Base-by-base conservation (phyloP, 2,329 filamentous ascomycete species). In the Colletotrichum sp. region DNA sequence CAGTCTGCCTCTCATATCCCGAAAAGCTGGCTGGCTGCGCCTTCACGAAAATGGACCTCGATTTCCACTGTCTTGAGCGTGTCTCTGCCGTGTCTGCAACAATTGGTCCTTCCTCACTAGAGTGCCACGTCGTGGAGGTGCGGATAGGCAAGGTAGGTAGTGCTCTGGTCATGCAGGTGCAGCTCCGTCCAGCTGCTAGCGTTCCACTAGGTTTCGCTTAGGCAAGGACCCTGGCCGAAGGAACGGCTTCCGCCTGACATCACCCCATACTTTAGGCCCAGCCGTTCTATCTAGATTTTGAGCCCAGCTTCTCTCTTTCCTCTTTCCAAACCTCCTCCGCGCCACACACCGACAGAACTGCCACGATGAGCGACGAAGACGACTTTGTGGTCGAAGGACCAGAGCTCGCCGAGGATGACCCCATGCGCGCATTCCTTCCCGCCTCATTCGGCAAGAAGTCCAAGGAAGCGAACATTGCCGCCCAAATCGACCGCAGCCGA, bases 391-490 rank as follows among this genome's bases (percentile, higher is more conserved):
- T 93, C 56, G 90, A 92, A 79, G 85, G 81, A 28, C 87, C 89
- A 21, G 87, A 88, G 38, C 80, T 93, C 76, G 88, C 89, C 38
- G 86, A 86, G 24, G 91, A 95, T 81, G 93, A 95, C 77, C 92
- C 93, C 55, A 90, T 96, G 88, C 90, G 93, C 81, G 90, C 92
- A 66, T 97, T 96, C 81, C 86, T 98, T 76, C 96, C 96, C 1
- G 89, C 92, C 4, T 92, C 95, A 0, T 98, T 98, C 82, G 96
- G 96, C 68, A 98, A 96, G 83, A 94, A 94, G 82, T 89, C 92
- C 48, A 93, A 91, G 79, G 91, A 93, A 77, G 88, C 94, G 79
- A 92, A 98, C 84, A 89, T 96, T 77, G 91, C 92, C 69, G 93
- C 93, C 72, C 96, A 98, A 85, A 94, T 98, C 78, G 92, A 96